Evolutionary conservation across 257 asterid species (phyloP), one percentile per base, ranked within the genome.

Genomic region (Gardenia jasminoides): DNA sequence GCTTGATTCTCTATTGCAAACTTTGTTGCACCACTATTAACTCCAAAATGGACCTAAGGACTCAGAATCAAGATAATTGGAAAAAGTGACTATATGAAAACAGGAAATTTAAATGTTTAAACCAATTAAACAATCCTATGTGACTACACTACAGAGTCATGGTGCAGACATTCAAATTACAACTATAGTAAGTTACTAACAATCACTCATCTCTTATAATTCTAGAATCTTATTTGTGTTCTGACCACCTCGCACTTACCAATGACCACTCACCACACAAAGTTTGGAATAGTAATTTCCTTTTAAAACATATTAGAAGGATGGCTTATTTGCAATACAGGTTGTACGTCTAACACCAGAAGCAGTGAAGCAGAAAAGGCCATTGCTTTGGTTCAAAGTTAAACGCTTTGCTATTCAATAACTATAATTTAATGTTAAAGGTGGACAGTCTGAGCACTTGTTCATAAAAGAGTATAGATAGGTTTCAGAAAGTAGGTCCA

Each of bases 1-100:
- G 98, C 99, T 81, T 91, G 97, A 70, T 83, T 85, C 93, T 95
- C 99, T 80, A 95, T 80, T 68, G 97, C 97, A 89, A 95, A 95
- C 91, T 87, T 91, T 81, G 96, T 87, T 67, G 99, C 98, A 77
- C 97, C 98, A 84, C 98, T 95, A 84, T 95, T 95, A 66, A 93
- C 99, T 86, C 99, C 99, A 67, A 95, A 95, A 85, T 95, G 99
- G 56, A 95, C 87, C 99, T 95, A 90, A 70, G 79, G 48, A 64
- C 80, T 76, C 79, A 64, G 43, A 62, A 65, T 59, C 46, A 72
- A 81, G 71, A 61, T 30, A 75, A 79, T 74, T 58, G 85, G 76
- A 41, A 71, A 71, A 67, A 78, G 44, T 68, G 69, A 79, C 80
- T 12, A 65, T 48, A 70, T 70, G 70, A 54, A 59, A 68, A 24